Evolutionary conservation across 805 yeast species (phyloP), one percentile per base, ranked within the genome.

Genomic region (Diddensiella santjacobensis): DNA sequence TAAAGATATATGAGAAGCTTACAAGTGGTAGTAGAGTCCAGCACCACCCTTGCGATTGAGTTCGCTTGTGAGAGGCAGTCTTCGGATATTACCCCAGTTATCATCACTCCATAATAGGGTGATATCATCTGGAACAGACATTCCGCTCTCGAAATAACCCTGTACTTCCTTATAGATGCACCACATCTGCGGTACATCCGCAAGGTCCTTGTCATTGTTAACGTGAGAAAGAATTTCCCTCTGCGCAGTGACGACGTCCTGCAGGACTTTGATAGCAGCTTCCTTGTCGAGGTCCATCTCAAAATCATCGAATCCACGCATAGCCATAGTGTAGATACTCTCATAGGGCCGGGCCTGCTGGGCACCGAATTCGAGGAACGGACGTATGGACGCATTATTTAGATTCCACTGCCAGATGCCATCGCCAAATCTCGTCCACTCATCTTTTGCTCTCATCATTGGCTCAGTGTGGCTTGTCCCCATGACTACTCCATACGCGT

Each of bases 101-200:
- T 61, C 66, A 48, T 61, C 66, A 29, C 56, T 54, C 66, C 66
- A 61, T 29, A 61, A 55, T 31, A 61, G 52, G 22, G 56, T 61
- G 19, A 61, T 51, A 36, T 52, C 56, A 29, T 52, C 56, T 1
- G 56, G 56, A 3, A 52, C 54, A 3, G 42, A 3, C 52, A 52
- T 43, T 11, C 56, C 56, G 15, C 42, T 41, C 29, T 52, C 54
- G 22, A 29, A 52, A 30, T 52, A 52, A 1, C 49, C 54, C 37
- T 33, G 43, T 10, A 52, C 56, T 36, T 52, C 56, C 31, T 52
- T 52, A 40, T 52, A 52, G 4, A 52, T n/a, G 43, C 54, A 52
- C 56, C 56, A 52, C 54, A 52, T 47, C 31, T 52, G 56, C 10
- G 56, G 53, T 11, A 52, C 37, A n/a, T 45, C 51, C 8, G 24